These are phyloP conservation scores for Andrographis paniculata DNA, from an alignment of 305 asterid genomes.

Conservation along the genomic window DNA sequence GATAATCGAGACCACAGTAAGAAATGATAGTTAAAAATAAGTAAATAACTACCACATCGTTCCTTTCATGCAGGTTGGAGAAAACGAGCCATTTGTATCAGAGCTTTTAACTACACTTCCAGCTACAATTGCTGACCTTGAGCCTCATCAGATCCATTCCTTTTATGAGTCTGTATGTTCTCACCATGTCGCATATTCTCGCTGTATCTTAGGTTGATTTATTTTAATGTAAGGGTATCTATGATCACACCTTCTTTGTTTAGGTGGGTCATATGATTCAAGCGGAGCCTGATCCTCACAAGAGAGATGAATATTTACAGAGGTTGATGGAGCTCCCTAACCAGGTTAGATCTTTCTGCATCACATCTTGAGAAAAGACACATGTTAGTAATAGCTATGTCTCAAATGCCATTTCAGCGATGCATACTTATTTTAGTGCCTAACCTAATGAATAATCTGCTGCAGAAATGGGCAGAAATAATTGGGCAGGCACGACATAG, in stretches of 20 bases:
- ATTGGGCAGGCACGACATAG: slow-evolving; percentile 88
- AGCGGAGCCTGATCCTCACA: slow-evolving; percentile 85
- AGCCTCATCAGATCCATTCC: slow-evolving; percentile 95
- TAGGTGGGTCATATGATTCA: slow-evolving; percentile 96
- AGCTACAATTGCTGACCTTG: slow-evolving; percentile 85
- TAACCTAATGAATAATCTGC: slow-evolving; percentile 21
- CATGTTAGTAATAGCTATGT: too few relatives aligned
- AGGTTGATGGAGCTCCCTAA: slow-evolving; percentile 95
- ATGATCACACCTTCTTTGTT: slow-evolving; percentile 12
- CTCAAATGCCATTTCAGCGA: neutral
- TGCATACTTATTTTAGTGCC: slow-evolving; percentile 2
- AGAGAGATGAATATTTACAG: slow-evolving; percentile 80
- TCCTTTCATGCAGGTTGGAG: slow-evolving; percentile 67
- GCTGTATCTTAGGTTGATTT: slow-evolving; percentile 6
- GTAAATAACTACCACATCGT: slow-evolving; percentile 4
- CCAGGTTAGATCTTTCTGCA: slow-evolving; percentile 39
- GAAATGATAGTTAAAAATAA: slow-evolving; percentile 14
- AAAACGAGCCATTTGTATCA: slow-evolving; percentile 91
- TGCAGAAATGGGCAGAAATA: slow-evolving; percentile 95
- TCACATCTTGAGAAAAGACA: too few relatives aligned
- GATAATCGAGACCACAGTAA: slow-evolving; percentile 2
- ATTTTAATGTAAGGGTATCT: slow-evolving; percentile 5
- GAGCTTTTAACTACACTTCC: slow-evolving; percentile 83
- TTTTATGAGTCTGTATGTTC: slow-evolving; percentile 91
- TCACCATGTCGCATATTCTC: slow-evolving; percentile 3